A percentile compares a stretch with the other conserved stretches of the same genome.
phyloP scores from a whole-genome alignment of 441 rosid genomes.

The Erodium texanum region DNA sequence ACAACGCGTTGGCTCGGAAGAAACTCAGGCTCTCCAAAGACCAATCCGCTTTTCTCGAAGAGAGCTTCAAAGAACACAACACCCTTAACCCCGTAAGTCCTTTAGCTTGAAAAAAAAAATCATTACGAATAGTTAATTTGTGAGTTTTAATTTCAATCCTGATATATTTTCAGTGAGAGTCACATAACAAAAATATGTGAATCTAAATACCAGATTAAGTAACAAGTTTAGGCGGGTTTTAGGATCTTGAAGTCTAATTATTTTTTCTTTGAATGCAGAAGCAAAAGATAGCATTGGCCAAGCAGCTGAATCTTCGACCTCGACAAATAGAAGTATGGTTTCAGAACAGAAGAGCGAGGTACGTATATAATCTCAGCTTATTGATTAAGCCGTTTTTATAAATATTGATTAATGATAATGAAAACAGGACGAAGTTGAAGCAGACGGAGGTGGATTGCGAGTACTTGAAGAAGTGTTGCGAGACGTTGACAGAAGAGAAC shows the following conservation, averaged over 20 bases:
- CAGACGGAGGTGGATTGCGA: slow-evolving; percentile 95
- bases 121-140: background rate
- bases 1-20: slow-evolving; percentile 67
- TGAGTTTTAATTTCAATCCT: background rate
- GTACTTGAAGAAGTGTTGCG: slow-evolving; percentile 85
- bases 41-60: slow-evolving; percentile 90
- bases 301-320: slow-evolving; percentile 86
- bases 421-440: slow-evolving; percentile 77
- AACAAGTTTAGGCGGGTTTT: no score
- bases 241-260: no score
- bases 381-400: no score
- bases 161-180: no score
- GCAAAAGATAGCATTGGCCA: slow-evolving; percentile 78
- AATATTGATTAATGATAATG: background rate
- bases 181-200: no score
- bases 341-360: slow-evolving; percentile 95
- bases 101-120: background rate
- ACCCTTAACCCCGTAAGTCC: slow-evolving; percentile 89
- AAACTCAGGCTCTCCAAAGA: slow-evolving; percentile 87
- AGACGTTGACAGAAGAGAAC: slow-evolving; percentile 82
- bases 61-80: slow-evolving; percentile 82
- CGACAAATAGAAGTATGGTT: slow-evolving; percentile 99
- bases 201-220: no score
- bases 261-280: slow-evolving; percentile 32
- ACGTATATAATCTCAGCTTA: no score